Conservation (phyloP, 352 stramenopile genomes). For the Paralagenidium karlingii region DNA sequence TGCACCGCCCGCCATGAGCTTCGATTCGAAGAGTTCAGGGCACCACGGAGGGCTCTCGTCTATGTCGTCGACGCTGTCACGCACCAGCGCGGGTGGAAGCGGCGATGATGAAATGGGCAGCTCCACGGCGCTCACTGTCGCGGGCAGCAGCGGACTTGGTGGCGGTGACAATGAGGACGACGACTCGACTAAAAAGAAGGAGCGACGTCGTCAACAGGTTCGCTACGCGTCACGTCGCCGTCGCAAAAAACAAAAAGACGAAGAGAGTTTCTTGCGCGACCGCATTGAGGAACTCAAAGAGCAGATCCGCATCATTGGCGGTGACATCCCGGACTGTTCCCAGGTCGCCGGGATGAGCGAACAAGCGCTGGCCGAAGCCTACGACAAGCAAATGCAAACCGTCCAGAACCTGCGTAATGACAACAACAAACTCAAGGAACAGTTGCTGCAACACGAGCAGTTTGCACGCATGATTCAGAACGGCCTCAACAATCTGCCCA, state of each 20-base stretch:
- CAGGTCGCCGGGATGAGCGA: constrained; percentile 76
- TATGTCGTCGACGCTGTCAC: background rate
- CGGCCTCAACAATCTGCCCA: constrained; percentile 60
- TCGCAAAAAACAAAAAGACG: constrained; percentile 77
- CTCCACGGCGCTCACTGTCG: too few species aligned
- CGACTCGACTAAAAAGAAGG: constrained; percentile 64
- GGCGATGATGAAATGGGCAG: background rate
- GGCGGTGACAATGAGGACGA: constrained; percentile 51
- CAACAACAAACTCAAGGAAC: constrained; percentile 77
- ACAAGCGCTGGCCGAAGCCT: constrained; percentile 60
- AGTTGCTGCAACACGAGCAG: constrained; percentile 72
- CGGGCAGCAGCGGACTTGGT: constrained; percentile 25
- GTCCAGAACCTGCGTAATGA: constrained; percentile 69
- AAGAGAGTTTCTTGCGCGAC: constrained; percentile 66
- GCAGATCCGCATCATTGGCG: constrained; percentile 73
- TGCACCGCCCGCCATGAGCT: background rate
- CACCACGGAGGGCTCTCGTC: background rate
- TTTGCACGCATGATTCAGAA: constrained; percentile 80
- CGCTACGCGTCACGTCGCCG: constrained; percentile 64
- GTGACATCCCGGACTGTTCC: constrained; percentile 60
- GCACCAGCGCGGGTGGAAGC: background rate
- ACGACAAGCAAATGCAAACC: constrained; percentile 74
- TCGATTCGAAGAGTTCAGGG: background rate
- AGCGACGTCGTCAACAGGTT: constrained; percentile 63
- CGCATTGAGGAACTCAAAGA: constrained; percentile 77